Evolutionary conservation across 2,329 filamentous ascomycete genomes (phyloP).

Genomic region (Fusarium cicatricum): DNA sequence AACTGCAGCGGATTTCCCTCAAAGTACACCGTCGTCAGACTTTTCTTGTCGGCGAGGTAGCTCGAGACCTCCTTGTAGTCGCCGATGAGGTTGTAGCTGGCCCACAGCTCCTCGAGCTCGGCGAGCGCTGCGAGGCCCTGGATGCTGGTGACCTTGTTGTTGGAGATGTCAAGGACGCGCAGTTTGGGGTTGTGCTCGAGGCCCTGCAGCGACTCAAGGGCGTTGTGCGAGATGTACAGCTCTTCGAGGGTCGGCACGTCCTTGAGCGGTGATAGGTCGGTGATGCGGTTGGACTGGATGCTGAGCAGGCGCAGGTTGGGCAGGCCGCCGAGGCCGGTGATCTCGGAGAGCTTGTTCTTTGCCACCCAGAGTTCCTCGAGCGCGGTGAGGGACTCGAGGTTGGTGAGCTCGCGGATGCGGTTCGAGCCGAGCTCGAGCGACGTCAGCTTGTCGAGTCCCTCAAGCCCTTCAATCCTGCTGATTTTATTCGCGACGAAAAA

Average conservation of each 20-base stretch:
- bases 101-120: constrained; percentile 91
- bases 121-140: constrained; percentile 73
- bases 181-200: constrained; percentile 73
- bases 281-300: constrained; percentile 94
- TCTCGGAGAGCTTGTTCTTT: constrained; percentile 93
- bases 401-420: constrained; percentile 86
- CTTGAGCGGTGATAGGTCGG: constrained; percentile 77
- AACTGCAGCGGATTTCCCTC: constrained; percentile 92
- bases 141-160: constrained; percentile 82
- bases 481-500: constrained; percentile 98
- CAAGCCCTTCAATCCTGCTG: constrained; percentile 82
- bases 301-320: constrained; percentile 86
- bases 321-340: constrained; percentile 78
- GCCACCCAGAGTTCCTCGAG: constrained; percentile 94
- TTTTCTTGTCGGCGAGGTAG: constrained; percentile 78
- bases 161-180: constrained; percentile 85
- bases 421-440: constrained; percentile 95
- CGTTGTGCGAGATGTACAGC: constrained; percentile 95
- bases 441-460: constrained; percentile 75
- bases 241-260: constrained; percentile 82
- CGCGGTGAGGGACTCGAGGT: constrained; percentile 77
- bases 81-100: constrained; percentile 82
- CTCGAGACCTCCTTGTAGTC: constrained; percentile 86
- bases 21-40: constrained; percentile 91
- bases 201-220: constrained; percentile 79